Percentiles rank a stretch among this genome's conserved stretches.
Conservation (phyloP, 202 grass and related monocot genomes). For the Carex arenaria region DNA sequence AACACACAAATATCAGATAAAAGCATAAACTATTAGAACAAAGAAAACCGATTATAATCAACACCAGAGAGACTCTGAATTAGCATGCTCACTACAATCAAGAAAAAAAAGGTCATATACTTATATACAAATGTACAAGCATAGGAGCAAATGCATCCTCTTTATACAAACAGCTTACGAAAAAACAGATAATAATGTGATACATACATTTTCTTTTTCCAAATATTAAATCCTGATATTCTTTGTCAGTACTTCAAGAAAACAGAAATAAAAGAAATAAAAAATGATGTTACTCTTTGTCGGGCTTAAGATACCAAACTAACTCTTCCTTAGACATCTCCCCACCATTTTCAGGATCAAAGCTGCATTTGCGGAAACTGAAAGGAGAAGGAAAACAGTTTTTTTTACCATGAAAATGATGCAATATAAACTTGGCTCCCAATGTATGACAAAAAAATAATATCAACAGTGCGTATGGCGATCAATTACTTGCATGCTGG, state of each 20-base stretch:
- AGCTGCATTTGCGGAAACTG: slow-evolving; percentile 89
- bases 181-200: background rate
- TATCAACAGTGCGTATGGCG: background rate
- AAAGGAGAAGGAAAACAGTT: background rate
- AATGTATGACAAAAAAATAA: background rate
- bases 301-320: slow-evolving; percentile 48
- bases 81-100: background rate
- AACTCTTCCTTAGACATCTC: slow-evolving; percentile 79
- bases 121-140: slow-evolving; percentile 6
- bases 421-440: background rate
- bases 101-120: background rate
- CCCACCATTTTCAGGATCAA: slow-evolving; percentile 74
- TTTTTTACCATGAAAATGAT: slow-evolving; percentile 2
- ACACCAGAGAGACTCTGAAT: background rate
- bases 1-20: background rate
- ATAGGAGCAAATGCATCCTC: background rate
- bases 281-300: slow-evolving; percentile 14
- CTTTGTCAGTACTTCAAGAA: background rate
- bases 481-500: background rate
- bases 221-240: background rate
- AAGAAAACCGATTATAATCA: background rate
- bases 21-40: background rate
- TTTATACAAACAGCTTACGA: background rate
- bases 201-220: background rate
- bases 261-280: background rate